These are phyloP conservation scores for Physocladia obscura DNA, from an alignment of 192 early-diverging fungal genomes.

Conservation along the genomic window DNA sequence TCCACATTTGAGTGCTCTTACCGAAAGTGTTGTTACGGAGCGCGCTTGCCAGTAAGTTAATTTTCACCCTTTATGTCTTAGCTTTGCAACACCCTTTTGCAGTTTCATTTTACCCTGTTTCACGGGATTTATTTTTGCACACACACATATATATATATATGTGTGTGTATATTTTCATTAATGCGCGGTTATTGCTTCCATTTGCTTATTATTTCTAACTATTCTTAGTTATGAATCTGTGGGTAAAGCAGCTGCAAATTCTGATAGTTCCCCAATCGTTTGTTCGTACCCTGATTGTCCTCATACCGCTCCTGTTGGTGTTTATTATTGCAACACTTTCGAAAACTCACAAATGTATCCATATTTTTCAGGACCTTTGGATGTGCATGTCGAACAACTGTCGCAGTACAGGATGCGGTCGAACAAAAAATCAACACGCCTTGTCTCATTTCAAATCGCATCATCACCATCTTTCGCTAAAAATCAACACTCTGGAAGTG, in stretches of 20 bases:
- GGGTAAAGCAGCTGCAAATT: background rate
- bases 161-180: background rate
- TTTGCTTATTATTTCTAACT: background rate
- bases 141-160: too few relatives aligned
- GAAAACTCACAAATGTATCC: background rate
- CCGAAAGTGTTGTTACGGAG: background rate
- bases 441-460: slow-evolving; percentile 1
- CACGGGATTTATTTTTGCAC: too few relatives aligned
- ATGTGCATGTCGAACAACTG: slow-evolving; percentile 24
- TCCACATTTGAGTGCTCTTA: slow-evolving; percentile 7
- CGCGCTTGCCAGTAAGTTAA: background rate
- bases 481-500: slow-evolving; percentile 23
- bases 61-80: too few relatives aligned
- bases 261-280: background rate
- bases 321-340: background rate
- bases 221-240: background rate
- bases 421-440: slow-evolving; percentile 17
- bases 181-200: background rate
- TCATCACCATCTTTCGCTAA: slow-evolving; percentile 3
- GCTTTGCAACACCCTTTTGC: too few relatives aligned
- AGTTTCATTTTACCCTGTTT: too few relatives aligned
- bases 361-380: slow-evolving; percentile 2
- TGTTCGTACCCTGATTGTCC: background rate
- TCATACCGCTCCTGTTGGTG: background rate
- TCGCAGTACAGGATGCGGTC: background rate